A percentile compares a stretch with the other conserved stretches of the same genome.
phyloP scores from a whole-genome alignment of 352 stramenopile species.

The Phytophthora ohioensis region DNA sequence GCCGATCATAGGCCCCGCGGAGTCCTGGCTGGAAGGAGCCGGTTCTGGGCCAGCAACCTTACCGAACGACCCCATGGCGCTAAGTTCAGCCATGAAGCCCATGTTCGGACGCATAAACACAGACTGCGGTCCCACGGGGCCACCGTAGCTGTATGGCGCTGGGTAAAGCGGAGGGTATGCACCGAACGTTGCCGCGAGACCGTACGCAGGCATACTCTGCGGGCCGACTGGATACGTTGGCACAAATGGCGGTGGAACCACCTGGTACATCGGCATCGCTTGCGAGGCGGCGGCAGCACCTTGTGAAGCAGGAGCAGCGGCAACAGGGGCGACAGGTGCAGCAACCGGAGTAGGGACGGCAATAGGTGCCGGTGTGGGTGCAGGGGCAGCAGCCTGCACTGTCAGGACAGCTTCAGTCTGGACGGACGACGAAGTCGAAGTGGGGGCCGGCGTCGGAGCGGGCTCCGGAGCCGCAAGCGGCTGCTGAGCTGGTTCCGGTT shows the following conservation, averaged over 20 bases:
- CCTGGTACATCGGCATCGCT: constrained; percentile 37
- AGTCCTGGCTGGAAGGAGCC: constrained; percentile 32
- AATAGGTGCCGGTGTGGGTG: constrained; percentile 6
- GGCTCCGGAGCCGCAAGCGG: constrained; percentile 4
- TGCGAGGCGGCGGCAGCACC: constrained; percentile 14
- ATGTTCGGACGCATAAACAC: constrained; percentile 44
- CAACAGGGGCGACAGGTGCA: constrained; percentile 16
- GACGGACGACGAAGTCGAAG: constrained; percentile 10
- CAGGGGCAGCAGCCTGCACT: not conserved
- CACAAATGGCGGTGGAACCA: constrained; percentile 42
- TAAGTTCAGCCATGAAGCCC: constrained; percentile 47
- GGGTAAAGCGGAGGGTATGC: constrained; percentile 52
- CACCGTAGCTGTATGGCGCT: constrained; percentile 52
- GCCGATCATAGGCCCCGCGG: constrained; percentile 53
- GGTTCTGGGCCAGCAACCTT: constrained; percentile 32
- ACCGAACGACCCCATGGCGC: constrained; percentile 42
- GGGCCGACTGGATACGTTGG: constrained; percentile 42
- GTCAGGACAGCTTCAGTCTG: constrained; percentile 12
- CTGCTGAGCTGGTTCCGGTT: constrained; percentile 22
- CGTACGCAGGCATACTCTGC: constrained; percentile 47
- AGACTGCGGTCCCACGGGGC: constrained; percentile 36
- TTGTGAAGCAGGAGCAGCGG: constrained; percentile 16
- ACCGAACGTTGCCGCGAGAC: constrained; percentile 48
- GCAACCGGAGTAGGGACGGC: not conserved
- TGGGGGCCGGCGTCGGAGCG: constrained; percentile 2